Evolutionary conservation across 2,329 filamentous ascomycete species (phyloP).

Genomic region (Ophiocordyceps sinensis): DNA sequence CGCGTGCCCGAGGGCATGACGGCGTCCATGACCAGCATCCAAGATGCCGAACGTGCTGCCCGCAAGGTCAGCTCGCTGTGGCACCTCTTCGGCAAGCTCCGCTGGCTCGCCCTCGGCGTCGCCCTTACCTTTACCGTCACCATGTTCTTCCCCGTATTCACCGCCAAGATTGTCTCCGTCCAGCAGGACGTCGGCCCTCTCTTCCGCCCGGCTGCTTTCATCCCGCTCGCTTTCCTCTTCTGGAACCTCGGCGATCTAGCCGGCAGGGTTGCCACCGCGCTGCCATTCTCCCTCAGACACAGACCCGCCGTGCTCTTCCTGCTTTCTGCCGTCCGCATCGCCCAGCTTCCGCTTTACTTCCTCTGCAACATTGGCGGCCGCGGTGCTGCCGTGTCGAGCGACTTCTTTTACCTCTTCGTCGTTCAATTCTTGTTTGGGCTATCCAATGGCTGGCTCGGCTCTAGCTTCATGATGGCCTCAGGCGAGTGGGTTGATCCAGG

Average conservation of each 20-base stretch:
- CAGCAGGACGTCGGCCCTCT: constrained; percentile 31
- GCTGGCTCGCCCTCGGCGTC: constrained; percentile 62
- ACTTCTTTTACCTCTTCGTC: constrained; percentile 73
- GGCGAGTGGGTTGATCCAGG: constrained; percentile 66
- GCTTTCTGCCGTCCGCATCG: constrained; percentile 47
- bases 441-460: constrained; percentile 76
- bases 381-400: constrained; percentile 62
- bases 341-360: constrained; percentile 72
- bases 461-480: constrained; percentile 83
- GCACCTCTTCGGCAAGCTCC: constrained; percentile 60
- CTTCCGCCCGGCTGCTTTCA: constrained; percentile 63
- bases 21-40: constrained; percentile 33
- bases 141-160: constrained; percentile 95
- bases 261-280: constrained; percentile 56
- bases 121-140: constrained; percentile 70
- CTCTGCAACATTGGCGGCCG: constrained; percentile 75
- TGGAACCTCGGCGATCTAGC: constrained; percentile 85
- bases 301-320: constrained; percentile 54
- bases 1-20: constrained; percentile 33
- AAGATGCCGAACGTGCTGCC: constrained; percentile 36
- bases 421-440: constrained; percentile 76
- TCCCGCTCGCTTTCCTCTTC: constrained; percentile 77
- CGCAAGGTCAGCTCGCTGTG: constrained; percentile 40
- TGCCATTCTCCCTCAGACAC: constrained; percentile 40
- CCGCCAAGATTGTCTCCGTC: constrained; percentile 44